Percentiles rank a stretch among this genome's conserved stretches.
Conservation (phyloP, 2,329 filamentous ascomycete species). For the Colletotrichum sp. region DNA sequence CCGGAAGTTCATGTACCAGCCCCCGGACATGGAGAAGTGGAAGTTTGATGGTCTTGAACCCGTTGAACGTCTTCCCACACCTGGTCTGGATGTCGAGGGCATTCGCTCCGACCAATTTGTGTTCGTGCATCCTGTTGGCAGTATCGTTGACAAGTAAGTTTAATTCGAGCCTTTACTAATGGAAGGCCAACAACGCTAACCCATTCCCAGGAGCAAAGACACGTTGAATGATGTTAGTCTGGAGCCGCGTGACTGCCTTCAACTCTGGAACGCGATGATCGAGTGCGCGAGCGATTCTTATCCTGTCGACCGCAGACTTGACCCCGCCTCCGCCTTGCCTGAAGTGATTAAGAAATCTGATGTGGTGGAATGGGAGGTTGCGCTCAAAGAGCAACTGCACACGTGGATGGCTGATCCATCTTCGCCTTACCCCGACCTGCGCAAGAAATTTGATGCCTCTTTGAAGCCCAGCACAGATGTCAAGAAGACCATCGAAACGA, state of each 20-base stretch:
- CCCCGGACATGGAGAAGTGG: slow-evolving; percentile 37
- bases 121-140: slow-evolving; percentile 71
- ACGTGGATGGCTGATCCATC: slow-evolving; percentile 62
- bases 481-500: slow-evolving; percentile 8
- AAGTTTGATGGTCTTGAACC: slow-evolving; percentile 57
- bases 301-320: slow-evolving; percentile 66
- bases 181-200: not conserved
- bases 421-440: slow-evolving; percentile 47
- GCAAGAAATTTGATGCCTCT: slow-evolving; percentile 45
- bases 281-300: slow-evolving; percentile 58
- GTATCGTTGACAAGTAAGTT: slow-evolving; percentile 59
- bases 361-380: slow-evolving; percentile 67
- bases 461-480: not conserved
- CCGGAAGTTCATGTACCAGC: slow-evolving; percentile 73
- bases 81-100: slow-evolving; percentile 47
- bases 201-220: slow-evolving; percentile 48
- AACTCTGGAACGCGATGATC: slow-evolving; percentile 68
- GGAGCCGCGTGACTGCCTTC: slow-evolving; percentile 74
- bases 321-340: slow-evolving; percentile 54
- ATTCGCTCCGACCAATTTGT: slow-evolving; percentile 54
- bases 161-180: not conserved
- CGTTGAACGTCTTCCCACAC: slow-evolving; percentile 43
- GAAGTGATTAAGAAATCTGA: slow-evolving; percentile 66
- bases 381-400: slow-evolving; percentile 39
- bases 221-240: slow-evolving; percentile 72